Evolutionary conservation across 1,284 basidiomycete species (phyloP).

Genomic region (Ceratobasidium sp.): DNA sequence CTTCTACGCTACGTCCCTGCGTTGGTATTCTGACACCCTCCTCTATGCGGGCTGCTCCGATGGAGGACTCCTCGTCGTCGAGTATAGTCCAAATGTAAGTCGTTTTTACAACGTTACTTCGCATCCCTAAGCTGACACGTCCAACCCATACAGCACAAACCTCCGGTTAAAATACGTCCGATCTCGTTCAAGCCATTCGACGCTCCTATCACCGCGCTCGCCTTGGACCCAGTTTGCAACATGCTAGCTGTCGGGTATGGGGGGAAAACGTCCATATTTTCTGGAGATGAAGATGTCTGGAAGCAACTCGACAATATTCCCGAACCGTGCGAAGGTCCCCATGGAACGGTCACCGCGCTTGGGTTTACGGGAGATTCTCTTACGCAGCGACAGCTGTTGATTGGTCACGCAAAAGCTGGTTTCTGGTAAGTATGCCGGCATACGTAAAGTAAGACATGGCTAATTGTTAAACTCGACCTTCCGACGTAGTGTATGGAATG

Average conservation of each 20-base stretch:
- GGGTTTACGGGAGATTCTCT: background rate
- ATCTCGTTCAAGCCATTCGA: slow-evolving; percentile 4
- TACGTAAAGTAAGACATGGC: too few species aligned
- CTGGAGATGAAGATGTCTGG: background rate
- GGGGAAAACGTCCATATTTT: background rate
- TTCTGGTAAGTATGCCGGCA: slow-evolving; percentile 1
- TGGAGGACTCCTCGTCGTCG: background rate
- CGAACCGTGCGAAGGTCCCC: background rate
- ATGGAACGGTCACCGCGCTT: background rate
- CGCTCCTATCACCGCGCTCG: slow-evolving; percentile 1
- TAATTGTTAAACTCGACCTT: too few species aligned
- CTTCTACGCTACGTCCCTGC: background rate
- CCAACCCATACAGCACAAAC: background rate
- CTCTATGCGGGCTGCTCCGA: background rate
- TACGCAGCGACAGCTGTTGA: background rate
- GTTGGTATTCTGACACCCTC: background rate
- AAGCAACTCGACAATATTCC: background rate
- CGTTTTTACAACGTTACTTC: background rate
- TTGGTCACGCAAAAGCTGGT: slow-evolving; percentile 7
- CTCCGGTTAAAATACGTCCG: background rate
- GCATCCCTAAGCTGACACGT: too few species aligned
- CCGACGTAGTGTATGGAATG: background rate
- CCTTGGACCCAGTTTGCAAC: background rate
- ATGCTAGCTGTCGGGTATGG: background rate
- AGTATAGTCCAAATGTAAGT: background rate